A percentile compares a stretch with the other conserved stretches of the same genome.
Evolutionary conservation across 2,329 filamentous ascomycete species (phyloP).

Genomic region (Hypomyces rosellus): DNA sequence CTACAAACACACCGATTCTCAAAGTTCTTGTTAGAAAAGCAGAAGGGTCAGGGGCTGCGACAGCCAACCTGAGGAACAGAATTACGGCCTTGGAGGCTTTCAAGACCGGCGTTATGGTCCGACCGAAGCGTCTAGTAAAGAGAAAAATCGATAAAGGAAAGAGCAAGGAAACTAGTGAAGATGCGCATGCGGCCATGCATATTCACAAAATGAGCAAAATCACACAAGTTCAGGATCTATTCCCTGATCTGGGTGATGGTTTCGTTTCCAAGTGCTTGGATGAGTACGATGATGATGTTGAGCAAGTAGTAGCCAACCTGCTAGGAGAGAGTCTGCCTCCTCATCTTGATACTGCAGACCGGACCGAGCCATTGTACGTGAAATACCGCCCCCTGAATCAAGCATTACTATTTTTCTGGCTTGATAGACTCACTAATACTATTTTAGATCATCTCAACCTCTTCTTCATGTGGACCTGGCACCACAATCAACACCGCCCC

Average conservation of each 20-base stretch:
- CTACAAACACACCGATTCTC: conserved; percentile 73
- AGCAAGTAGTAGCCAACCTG: conserved; percentile 74
- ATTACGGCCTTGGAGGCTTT: conserved; percentile 55
- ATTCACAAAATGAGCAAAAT: conserved; percentile 79
- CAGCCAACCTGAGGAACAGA: conserved; percentile 52
- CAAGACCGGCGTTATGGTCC: conserved; percentile 47
- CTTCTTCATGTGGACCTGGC: conserved; percentile 36
- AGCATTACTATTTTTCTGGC: background rate
- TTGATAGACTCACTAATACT: conserved; percentile 14
- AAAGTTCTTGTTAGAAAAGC: conserved; percentile 53
- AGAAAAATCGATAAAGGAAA: conserved; percentile 64
- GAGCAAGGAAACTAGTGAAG: conserved; percentile 32
- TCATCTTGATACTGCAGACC: conserved; percentile 59
- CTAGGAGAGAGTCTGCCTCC: conserved; percentile 70
- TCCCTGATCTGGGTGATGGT: conserved; percentile 76
- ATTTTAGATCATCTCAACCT: conserved; percentile 22
- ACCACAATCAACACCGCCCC: conserved; percentile 53
- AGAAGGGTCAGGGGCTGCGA: conserved; percentile 42
- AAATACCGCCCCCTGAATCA: background rate
- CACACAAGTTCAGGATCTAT: conserved; percentile 87
- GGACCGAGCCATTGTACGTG: conserved; percentile 56
- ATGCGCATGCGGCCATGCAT: conserved; percentile 50
- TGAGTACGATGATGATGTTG: conserved; percentile 69
- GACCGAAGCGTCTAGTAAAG: conserved; percentile 44
- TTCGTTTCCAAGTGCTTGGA: conserved; percentile 77